phyloP scores from a whole-genome alignment of 1,284 basidiomycete genomes.

The Rhizopogon parksii region DNA sequence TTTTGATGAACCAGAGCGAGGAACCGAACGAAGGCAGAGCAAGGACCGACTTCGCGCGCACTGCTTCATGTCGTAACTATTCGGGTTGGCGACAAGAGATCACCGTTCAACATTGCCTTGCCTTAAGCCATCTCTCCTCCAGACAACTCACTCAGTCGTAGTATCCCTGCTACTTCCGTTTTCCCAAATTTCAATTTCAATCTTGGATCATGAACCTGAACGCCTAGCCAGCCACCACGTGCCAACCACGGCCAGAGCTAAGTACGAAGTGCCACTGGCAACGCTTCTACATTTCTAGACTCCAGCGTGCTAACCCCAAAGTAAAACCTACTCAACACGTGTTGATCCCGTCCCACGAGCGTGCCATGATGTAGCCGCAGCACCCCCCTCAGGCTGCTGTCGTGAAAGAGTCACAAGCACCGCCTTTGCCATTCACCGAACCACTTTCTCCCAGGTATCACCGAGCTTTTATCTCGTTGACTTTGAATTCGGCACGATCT shows the following conservation, averaged over 20 bases:
- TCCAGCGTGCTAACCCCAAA: constrained; percentile 27
- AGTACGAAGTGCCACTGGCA: not conserved
- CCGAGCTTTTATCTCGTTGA: too few species aligned
- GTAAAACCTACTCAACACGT: constrained; percentile 21
- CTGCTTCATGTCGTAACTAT: constrained; percentile 30
- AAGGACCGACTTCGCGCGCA: constrained; percentile 16
- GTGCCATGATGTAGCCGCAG: constrained; percentile 20
- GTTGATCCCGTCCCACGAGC: constrained; percentile 25
- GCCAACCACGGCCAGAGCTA: not conserved
- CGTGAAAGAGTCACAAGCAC: not conserved
- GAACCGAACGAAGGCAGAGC: not conserved
- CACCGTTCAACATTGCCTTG: constrained; percentile 5
- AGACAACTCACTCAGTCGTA: too few species aligned
- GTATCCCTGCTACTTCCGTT: too few species aligned
- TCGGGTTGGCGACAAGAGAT: constrained; percentile 20
- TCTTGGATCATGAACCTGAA: too few species aligned
- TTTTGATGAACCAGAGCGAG: not conserved
- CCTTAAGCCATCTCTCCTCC: too few species aligned
- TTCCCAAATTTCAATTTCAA: too few species aligned
- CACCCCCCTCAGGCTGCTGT: constrained; percentile 1
- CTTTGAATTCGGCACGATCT: not conserved
- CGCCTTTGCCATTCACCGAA: not conserved
- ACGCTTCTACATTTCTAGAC: not conserved
- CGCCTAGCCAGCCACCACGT: not conserved
- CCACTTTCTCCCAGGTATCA: too few species aligned